These are phyloP conservation scores for Viola pubescens DNA, from an alignment of 441 rosid species.

Conservation along the genomic window DNA sequence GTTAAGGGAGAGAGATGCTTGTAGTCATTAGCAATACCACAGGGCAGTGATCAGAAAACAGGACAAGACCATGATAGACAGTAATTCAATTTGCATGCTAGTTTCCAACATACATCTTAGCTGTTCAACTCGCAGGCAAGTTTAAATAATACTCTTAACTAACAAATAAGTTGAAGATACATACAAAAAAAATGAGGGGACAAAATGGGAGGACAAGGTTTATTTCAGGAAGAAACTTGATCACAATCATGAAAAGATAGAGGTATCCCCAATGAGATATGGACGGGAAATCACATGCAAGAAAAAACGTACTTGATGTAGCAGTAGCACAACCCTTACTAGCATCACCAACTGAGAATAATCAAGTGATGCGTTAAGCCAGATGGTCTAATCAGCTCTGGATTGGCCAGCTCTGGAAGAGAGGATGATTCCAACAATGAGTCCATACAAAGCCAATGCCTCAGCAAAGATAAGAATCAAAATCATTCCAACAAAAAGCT, in stretches of 20 bases:
- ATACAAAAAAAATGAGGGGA: not conserved
- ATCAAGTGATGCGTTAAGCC: conserved; percentile 4
- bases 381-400: conserved; percentile 47
- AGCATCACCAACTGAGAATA: conserved; percentile 8
- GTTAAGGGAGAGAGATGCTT: too few relatives aligned
- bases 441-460: conserved; percentile 74
- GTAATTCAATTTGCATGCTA: not conserved
- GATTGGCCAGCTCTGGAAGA: conserved; percentile 89
- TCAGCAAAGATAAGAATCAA: conserved; percentile 81
- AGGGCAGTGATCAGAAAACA: too few relatives aligned
- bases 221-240: conserved; percentile 10
- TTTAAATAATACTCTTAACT: not conserved
- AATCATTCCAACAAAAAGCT: conserved; percentile 84
- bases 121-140: not conserved
- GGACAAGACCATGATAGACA: not conserved
- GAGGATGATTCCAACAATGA: conserved; percentile 75
- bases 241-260: conserved; percentile 3
- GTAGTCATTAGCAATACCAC: too few relatives aligned
- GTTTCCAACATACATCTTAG: not conserved
- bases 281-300: conserved; percentile 1
- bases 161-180: not conserved
- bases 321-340: conserved; percentile 5
- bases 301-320: conserved; percentile 1
- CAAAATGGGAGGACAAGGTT: conserved; percentile 4
- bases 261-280: not conserved